These are phyloP conservation scores for Ensete glaucum DNA, from an alignment of 176 grass and related monocot species.

Conservation along the genomic window DNA sequence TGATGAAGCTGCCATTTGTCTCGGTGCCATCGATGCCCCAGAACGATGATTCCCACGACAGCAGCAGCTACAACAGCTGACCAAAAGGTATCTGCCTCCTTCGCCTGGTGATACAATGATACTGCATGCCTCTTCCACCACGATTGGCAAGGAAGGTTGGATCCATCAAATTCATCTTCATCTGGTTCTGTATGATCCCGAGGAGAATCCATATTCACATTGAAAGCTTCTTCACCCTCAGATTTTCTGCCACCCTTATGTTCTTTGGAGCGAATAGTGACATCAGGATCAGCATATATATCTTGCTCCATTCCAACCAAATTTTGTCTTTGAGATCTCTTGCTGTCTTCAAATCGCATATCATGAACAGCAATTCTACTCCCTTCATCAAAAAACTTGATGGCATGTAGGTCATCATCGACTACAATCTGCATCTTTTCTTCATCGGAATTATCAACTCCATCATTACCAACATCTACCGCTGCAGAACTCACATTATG, in stretches of 20 bases:
- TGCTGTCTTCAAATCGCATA: conserved; percentile 19
- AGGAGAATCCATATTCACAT: conserved; percentile 16
- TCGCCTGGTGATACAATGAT: conserved; percentile 70
- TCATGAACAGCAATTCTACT: conserved; percentile 23
- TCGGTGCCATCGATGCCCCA: conserved; percentile 72
- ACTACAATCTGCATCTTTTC: conserved; percentile 13
- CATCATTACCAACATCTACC: conserved; percentile 17
- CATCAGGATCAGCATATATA: conserved; percentile 18
- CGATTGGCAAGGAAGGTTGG: conserved; percentile 12
- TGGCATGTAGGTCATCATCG: conserved; percentile 21
- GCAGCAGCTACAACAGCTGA: conserved; percentile 62
- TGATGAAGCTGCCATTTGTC: conserved; percentile 53
- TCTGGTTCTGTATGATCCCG: neutral
- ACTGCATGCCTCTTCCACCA: conserved; percentile 72
- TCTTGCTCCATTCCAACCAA: conserved; percentile 8
- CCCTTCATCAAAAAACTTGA: conserved; percentile 36
- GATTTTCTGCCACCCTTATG: conserved; percentile 2
- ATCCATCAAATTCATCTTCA: conserved; percentile 13
- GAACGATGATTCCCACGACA: conserved; percentile 68
- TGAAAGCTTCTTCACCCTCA: conserved; percentile 17
- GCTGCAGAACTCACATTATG: conserved; percentile 21
- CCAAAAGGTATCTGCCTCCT: conserved; percentile 73
- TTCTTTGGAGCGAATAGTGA: conserved; percentile 1
- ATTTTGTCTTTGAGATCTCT: conserved; percentile 10
- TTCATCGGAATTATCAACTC: neutral